Conservation (phyloP, 495 filamentous ascomycete species). For the Aspergillus funiculosus region DNA sequence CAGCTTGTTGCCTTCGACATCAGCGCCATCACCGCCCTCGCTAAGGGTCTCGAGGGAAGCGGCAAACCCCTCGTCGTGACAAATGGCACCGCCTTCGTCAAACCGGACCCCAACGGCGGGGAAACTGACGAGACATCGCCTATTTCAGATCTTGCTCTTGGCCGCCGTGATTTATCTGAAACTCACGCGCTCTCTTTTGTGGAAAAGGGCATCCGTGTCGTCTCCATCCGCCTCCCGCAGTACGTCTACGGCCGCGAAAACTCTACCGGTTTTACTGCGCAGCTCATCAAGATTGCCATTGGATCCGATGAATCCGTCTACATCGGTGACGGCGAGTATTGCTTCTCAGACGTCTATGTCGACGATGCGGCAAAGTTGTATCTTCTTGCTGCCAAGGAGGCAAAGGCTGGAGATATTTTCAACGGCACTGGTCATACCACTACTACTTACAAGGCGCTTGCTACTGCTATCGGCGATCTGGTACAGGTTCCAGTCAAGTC, state of each 20-base stretch:
- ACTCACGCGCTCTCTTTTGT: conserved; percentile 21
- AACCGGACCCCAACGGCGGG: conserved; percentile 18
- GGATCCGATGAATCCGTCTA: conserved; percentile 33
- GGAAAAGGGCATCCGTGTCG: conserved; percentile 28
- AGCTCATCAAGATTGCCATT: conserved; percentile 27
- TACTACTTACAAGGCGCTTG: conserved; percentile 36
- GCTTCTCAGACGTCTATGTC: conserved; percentile 38
- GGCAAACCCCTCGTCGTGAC: conserved; percentile 33
- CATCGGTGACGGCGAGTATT: conserved; percentile 38
- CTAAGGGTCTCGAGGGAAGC: conserved; percentile 7
- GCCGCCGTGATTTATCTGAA: conserved; percentile 29
- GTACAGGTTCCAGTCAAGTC: conserved; percentile 28
- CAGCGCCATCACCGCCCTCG: conserved; percentile 35
- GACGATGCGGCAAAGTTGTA: conserved; percentile 38
- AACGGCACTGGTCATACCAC: conserved; percentile 40
- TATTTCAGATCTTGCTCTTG: conserved; percentile 11
- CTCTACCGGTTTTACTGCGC: conserved; percentile 27
- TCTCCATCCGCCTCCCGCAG: conserved; percentile 38
- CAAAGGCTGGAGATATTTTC: conserved; percentile 29
- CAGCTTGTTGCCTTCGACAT: conserved; percentile 26
- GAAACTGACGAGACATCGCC: conserved; percentile 29
- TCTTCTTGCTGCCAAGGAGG: conserved; percentile 41
- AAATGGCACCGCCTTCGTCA: conserved; percentile 34
- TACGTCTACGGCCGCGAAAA: conserved; percentile 38
- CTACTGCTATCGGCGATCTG: conserved; percentile 29